Evolutionary conservation across 768 basidiomycete genomes (phyloP), one percentile per base, ranked within the genome.

Genomic region (Kwoniella botswanensis): DNA sequence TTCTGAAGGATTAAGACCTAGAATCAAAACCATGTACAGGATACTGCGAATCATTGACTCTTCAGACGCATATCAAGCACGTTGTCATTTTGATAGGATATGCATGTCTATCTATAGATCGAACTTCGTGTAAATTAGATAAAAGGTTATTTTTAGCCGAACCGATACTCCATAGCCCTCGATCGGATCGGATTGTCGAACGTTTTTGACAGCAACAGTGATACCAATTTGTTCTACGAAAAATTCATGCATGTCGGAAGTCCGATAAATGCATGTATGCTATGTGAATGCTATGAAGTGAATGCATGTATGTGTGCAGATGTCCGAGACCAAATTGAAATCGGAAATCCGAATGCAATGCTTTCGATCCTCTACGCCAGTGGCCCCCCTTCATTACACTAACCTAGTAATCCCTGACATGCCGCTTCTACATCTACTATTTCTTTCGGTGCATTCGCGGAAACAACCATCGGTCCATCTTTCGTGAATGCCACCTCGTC

Each of bases 381-480:
- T 46, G 5, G 44, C 44, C 17, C 17, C 44, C 60, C 60, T 18
- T n/a, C 21, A n/a, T 26, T 46, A 46, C 44, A 15, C 12, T 54
- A 54, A 44, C 75, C 79, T 12, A 82, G 57, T 17, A 78, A 21
- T 3, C 78, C 77, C 66, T 80, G 82, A 75, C 83, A 84, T 2
- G 79, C 81, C 4, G 67, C 83, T 72, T 84, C 83, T 7, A 84
- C 82, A 70, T 84, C 84, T 24, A 76, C 77, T 7, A 84, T 74
- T 70, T 84, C 84, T 55, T 84, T 84, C 0, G 84, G 83, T 13
- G 81, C 80, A 42, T 82, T 77, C 3, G 78, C 79, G 9, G 79
- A 81, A 22, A 84, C 67, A 5, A 84, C 76, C 24, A 75, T 57
- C 9, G 81, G 81, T 6, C 82, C 82, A 53, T 78, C 74, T 53